Evolutionary conservation across 495 filamentous ascomycete genomes (phyloP).

Genomic region (Cetradonia linearis): DNA sequence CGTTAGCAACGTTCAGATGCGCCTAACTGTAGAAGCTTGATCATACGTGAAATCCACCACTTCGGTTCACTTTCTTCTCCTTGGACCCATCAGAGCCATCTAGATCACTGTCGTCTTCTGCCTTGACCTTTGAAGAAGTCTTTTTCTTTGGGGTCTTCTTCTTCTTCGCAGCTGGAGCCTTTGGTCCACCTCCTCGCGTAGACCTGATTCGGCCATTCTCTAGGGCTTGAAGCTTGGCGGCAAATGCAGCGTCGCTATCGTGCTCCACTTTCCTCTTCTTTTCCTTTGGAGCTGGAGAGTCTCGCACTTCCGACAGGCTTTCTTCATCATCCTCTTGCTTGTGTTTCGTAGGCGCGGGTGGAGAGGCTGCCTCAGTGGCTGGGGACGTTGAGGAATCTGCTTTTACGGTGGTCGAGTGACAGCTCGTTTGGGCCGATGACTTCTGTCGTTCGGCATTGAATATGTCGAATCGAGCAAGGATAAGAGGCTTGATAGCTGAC

Average conservation of each 20-base stretch:
- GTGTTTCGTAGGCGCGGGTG: conserved; percentile 49
- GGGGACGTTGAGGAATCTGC: conserved; percentile 27
- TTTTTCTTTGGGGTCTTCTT: conserved; percentile 54
- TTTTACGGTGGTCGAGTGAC: conserved; percentile 18
- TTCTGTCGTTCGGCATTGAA: conserved; percentile 46
- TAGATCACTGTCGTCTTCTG: conserved; percentile 70
- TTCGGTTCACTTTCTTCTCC: conserved; percentile 53
- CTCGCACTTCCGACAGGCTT: conserved; percentile 38
- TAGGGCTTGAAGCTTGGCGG: conserved; percentile 82
- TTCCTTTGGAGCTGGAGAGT: conserved; percentile 39
- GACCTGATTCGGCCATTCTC: conserved; percentile 67
- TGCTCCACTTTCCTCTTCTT: conserved; percentile 45
- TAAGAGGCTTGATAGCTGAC: conserved; percentile 71
- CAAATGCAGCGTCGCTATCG: conserved; percentile 76
- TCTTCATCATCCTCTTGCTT: conserved; percentile 47
- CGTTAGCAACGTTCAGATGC: conserved; percentile 4
- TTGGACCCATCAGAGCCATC: conserved; percentile 51
- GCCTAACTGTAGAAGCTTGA: conserved; percentile 12
- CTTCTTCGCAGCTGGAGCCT: conserved; percentile 54
- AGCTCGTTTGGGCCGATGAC: conserved; percentile 25
- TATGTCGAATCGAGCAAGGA: conserved; percentile 83
- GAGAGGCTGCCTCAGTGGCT: conserved; percentile 38
- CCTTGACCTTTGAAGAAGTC: conserved; percentile 58
- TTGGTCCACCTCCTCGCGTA: conserved; percentile 54
- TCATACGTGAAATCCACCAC: conserved; percentile 59